Percentiles rank a stretch among this genome's conserved stretches.
These are phyloP conservation scores for Flagelloscypha sp. DNA, from an alignment of 768 basidiomycete species.

Conservation along the genomic window DNA sequence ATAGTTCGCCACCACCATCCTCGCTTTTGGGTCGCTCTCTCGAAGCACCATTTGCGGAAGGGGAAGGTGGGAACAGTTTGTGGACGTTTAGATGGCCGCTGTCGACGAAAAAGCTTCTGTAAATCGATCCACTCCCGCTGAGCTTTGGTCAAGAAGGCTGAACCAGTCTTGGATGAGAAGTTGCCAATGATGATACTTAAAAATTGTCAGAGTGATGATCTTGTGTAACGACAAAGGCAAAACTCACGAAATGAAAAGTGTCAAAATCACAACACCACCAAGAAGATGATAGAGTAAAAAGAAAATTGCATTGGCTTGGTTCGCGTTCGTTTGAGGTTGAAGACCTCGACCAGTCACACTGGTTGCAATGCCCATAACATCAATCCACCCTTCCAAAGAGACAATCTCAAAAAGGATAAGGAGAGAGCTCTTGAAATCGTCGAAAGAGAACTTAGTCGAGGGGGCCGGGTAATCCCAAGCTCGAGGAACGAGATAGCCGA, in stretches of 20 bases:
- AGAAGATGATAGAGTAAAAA: conserved; percentile 88
- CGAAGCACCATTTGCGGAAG: conserved; percentile 81
- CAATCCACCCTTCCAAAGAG: conserved; percentile 94
- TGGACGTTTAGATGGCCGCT: conserved; percentile 80
- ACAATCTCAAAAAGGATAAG: conserved; percentile 96
- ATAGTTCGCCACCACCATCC: conserved; percentile 86
- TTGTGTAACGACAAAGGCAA: conserved; percentile 1
- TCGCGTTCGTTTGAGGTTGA: conserved; percentile 66
- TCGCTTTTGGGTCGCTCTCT: conserved; percentile 83
- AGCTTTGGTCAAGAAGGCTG: conserved; percentile 75
- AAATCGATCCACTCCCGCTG: conserved; percentile 95
- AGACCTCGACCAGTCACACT: conserved; percentile 60
- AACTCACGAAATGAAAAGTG: conserved; percentile 80
- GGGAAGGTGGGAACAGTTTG: conserved; percentile 42
- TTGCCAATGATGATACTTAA: conserved; percentile 91
- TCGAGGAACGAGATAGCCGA: conserved; percentile 70
- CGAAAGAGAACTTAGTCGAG: conserved; percentile 82
- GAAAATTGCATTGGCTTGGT: conserved; percentile 82
- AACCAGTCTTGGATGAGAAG: conserved; percentile 80
- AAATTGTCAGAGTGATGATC: neutral
- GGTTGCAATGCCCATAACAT: conserved; percentile 78
- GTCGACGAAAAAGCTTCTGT: conserved; percentile 78
- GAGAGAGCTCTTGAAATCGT: conserved; percentile 73
- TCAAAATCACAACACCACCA: conserved; percentile 83
- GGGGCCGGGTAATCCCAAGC: conserved; percentile 86